Conservation (phyloP, 108 stramenopile species). For the Craspedostauros australis region DNA sequence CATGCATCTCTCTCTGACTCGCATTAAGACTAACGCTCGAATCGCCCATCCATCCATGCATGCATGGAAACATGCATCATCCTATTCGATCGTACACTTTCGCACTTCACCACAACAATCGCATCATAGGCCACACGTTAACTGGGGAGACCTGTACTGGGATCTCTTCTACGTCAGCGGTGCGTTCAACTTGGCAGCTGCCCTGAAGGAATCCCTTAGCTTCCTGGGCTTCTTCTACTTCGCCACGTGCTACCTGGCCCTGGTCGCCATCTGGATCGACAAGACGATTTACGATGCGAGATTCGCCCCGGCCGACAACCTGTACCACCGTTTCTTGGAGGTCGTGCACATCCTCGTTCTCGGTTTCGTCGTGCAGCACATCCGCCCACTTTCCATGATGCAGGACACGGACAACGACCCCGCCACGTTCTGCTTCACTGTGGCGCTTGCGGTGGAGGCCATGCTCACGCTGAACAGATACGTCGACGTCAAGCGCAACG, state of each 20-base stretch:
- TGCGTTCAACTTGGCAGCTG: slow-evolving; percentile 20
- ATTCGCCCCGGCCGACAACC: slow-evolving; percentile 10
- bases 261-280: slow-evolving; percentile 16
- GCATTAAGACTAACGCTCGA: too few species aligned
- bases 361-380: slow-evolving; percentile 13
- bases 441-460: neutral
- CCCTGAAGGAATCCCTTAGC: neutral
- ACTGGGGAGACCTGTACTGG: slow-evolving; percentile 37
- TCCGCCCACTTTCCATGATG: slow-evolving; percentile 24
- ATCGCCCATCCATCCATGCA: too few species aligned
- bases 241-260: slow-evolving; percentile 5
- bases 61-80: too few species aligned
- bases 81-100: too few species aligned
- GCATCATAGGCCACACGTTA: slow-evolving; percentile 17
- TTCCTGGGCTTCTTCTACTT: slow-evolving; percentile 27
- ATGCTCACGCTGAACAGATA: neutral
- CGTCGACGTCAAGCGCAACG: neutral
- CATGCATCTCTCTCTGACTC: too few species aligned
- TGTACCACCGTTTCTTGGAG: slow-evolving; percentile 14
- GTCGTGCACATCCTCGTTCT: slow-evolving; percentile 9
- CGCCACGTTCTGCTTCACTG: neutral
- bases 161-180: slow-evolving; percentile 42
- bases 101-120: too few species aligned
- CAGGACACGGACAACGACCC: neutral
- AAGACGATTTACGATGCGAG: slow-evolving; percentile 16